Evolutionary conservation across 2,329 filamentous ascomycete genomes (phyloP), one percentile per base, ranked within the genome.

Genomic region (Fusarium compactum): DNA sequence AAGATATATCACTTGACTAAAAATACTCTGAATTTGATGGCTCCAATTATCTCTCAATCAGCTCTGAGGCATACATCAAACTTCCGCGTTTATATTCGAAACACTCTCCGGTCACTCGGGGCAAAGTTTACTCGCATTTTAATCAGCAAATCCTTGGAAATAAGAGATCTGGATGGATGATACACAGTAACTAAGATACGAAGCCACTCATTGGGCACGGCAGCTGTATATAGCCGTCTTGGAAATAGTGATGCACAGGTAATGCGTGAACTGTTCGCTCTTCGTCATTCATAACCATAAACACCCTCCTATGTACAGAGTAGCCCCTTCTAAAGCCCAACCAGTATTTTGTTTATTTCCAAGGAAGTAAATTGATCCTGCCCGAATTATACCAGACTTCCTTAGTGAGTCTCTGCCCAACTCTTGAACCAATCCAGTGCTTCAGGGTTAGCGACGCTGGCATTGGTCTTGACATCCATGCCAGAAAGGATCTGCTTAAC

Each of bases 401-500:
- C n/a, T 27, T 67, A 82, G 24, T 91, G 83, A 53, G 82, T 82
- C 67, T 80, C 82, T 15, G 91, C 88, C 95, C 95, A 98, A 32
- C 86, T 82, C 70, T 89, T 87, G 80, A 98, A 98, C 92, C 94
- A 98, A 43, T 93, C 91, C 71, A 99, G 81, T 70, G 95, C 94
- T 72, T 91, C 92, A 3, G 92, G 91, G 79, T 98, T 98, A 7
- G 94, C 93, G n/a, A 98, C 95, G 76, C 93, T 97, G 0, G 95
- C 94, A 51, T 94, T 94, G 0, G 93, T 96, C 84, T 94, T 95
- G 70, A 98, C 90, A 55, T 93, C 89, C 80, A 95, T 83, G 0
- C 95, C 95, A 29, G 93, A 97, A 3, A 99, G 82, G 46, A 98
- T 98, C 81, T 98, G 95, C 84, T 98, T 98, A 8, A 98, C 95